Evolutionary conservation across 306 rosid species (phyloP).

Genomic region (Delonix regia): DNA sequence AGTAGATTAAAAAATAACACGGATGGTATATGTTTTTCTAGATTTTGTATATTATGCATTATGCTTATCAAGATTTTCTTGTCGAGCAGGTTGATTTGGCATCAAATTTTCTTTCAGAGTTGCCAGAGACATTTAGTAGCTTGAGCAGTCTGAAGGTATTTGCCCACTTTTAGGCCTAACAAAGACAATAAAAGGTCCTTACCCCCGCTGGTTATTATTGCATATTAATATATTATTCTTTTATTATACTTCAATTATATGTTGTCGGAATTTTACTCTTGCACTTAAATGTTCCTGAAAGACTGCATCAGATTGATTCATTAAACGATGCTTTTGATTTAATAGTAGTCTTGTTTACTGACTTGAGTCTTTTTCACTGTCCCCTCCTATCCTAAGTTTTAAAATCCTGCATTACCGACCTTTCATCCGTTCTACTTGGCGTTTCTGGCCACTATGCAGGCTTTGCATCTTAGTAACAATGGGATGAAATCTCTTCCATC

Average conservation of each 20-base stretch:
- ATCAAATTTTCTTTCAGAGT: slow-evolving; percentile 70
- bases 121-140: slow-evolving; percentile 77
- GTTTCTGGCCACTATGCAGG: slow-evolving; percentile 48
- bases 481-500: slow-evolving; percentile 81
- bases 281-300: not conserved
- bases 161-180: slow-evolving; percentile 8
- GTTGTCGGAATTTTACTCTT: not conserved
- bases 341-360: not conserved
- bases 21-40: slow-evolving; percentile 11
- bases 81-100: slow-evolving; percentile 74
- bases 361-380: not conserved
- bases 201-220: not conserved
- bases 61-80: slow-evolving; percentile 31
- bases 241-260: not conserved
- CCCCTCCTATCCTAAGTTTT: not conserved
- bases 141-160: slow-evolving; percentile 76
- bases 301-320: not conserved
- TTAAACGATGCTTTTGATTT: not conserved
- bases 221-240: not conserved
- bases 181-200: slow-evolving; percentile 10
- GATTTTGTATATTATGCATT: not conserved
- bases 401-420: slow-evolving; percentile 5
- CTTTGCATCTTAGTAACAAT: slow-evolving; percentile 73
- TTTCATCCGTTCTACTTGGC: slow-evolving; percentile 12
- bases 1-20: slow-evolving; percentile 5